Conservation (phyloP, 192 early-diverging fungal species). For the Entomortierella parvispora region DNA sequence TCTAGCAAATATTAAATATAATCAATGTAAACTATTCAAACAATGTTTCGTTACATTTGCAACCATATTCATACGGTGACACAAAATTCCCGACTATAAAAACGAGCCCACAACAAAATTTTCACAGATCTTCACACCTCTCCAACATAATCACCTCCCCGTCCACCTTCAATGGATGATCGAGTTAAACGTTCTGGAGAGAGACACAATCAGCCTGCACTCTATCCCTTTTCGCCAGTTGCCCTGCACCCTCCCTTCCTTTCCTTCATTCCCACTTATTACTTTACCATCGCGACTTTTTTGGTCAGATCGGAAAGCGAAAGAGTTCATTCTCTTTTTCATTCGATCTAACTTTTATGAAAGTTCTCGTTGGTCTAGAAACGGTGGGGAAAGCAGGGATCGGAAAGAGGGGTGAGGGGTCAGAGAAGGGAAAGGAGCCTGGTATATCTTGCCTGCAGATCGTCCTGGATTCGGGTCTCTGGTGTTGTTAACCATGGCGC, state of each 20-base stretch:
- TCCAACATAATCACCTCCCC: constrained; percentile 51
- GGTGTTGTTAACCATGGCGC: constrained; percentile 48
- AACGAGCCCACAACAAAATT: constrained; percentile 10
- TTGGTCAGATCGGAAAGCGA: too few species aligned
- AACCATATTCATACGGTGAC: too few species aligned
- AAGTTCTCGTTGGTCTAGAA: too few species aligned
- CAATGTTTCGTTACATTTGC: too few species aligned
- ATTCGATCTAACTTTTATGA: too few species aligned
- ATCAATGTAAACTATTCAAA: too few species aligned
- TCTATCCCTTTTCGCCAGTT: constrained; percentile 29
- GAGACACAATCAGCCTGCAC: constrained; percentile 52
- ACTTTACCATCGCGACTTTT: neutral
- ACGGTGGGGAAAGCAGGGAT: constrained; percentile 3
- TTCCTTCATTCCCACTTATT: constrained; percentile 9
- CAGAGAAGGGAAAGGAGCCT: constrained; percentile 45
- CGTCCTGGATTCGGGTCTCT: constrained; percentile 51
- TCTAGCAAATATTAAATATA: too few species aligned
- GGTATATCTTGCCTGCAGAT: constrained; percentile 49
- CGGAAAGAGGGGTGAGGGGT: neutral
- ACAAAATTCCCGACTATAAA: too few species aligned
- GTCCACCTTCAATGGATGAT: constrained; percentile 15
- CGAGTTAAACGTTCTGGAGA: constrained; percentile 49
- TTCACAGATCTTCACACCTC: constrained; percentile 32
- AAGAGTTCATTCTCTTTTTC: neutral
- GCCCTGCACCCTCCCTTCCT: neutral